These are phyloP conservation scores for Theobroma cacao DNA, from an alignment of 345 rosid genomes.

Conservation along the genomic window DNA sequence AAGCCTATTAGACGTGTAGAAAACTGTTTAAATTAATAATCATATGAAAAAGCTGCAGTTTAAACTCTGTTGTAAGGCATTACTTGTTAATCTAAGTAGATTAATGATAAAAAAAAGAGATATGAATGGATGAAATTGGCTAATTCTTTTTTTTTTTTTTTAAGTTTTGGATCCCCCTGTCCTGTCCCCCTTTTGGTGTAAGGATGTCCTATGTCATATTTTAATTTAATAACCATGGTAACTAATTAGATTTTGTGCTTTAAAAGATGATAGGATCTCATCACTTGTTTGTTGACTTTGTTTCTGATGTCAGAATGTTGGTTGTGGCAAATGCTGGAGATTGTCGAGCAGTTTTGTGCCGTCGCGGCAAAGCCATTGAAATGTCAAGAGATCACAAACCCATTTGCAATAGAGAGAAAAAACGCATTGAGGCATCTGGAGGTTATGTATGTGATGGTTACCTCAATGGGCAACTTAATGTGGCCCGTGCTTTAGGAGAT, in stretches of 20 bases:
- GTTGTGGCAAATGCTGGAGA: conserved; percentile 95
- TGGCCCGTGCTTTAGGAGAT: conserved; percentile 91
- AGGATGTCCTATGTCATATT: no score
- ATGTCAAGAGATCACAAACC: conserved; percentile 95
- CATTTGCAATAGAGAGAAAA: conserved; percentile 50
- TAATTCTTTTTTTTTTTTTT: no score
- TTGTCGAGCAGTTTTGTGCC: conserved; percentile 79
- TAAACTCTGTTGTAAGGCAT: background rate
- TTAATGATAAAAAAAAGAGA: no score
- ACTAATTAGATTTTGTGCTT: background rate
- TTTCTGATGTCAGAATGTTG: conserved; percentile 46
- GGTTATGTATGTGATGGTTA: conserved; percentile 68
- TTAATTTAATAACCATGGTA: no score
- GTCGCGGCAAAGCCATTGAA: conserved; percentile 75
- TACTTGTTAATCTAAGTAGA: no score
- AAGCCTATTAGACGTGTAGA: background rate
- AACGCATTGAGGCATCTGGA: conserved; percentile 75
- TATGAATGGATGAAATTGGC: no score
- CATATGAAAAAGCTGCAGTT: background rate
- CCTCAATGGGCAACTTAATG: conserved; percentile 75
- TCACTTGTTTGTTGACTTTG: background rate
- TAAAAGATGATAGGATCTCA: background rate
- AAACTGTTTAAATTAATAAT: background rate
- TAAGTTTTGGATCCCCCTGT: no score
- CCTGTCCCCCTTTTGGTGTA: no score